Base-by-base conservation (phyloP, 345 rosid genomes). In the Sisymbrium irio region DNA sequence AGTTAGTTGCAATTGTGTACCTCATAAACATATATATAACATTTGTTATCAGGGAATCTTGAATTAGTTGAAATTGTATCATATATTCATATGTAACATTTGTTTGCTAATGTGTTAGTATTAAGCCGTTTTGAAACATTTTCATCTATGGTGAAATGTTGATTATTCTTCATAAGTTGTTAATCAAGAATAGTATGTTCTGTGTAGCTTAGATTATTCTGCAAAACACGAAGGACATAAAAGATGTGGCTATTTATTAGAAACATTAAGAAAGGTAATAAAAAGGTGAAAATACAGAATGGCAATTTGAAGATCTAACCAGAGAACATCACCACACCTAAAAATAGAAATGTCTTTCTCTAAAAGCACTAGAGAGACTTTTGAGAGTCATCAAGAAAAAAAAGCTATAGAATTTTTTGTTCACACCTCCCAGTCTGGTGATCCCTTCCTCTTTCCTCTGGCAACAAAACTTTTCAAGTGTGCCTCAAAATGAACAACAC, bases 391-490 rank as follows among this genome's bases (percentile, higher is more conserved):
- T 36, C 15, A 47, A 37, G 41, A 58, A 19, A 25, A 27, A 42
- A 37, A 53, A 60, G 45, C 67, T 71, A 49, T 46, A 60, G 28
- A 25, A 50, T 33, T 27, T 57, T 2, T 33, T n/a, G n/a, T n/a
- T 14, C 56, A 32, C 35, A 54, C 33, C 64, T 19, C 47, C 35
- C 39, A 55, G 40, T 66, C 49, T 64, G 71, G 72, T 58, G 62
- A 49, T 9, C 32, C 59, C 51, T 47, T 59, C 50, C 3, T 25
- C 50, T 67, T 46, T 62, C 46, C 79, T 69, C 57, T 69, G 70
- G 65, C 59, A 69, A 62, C 75, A 76, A 76, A 76, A 62, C 75
- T 69, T 76, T 62, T 55, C 51, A 51, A 32, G 62, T 22, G 40
- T 20, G 78, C 51, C 75, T 76, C 51, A 25, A 32, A 67, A 69